phyloP scores from a whole-genome alignment of 2,329 filamentous ascomycete genomes.

The Ceratocystis alfenasii region DNA sequence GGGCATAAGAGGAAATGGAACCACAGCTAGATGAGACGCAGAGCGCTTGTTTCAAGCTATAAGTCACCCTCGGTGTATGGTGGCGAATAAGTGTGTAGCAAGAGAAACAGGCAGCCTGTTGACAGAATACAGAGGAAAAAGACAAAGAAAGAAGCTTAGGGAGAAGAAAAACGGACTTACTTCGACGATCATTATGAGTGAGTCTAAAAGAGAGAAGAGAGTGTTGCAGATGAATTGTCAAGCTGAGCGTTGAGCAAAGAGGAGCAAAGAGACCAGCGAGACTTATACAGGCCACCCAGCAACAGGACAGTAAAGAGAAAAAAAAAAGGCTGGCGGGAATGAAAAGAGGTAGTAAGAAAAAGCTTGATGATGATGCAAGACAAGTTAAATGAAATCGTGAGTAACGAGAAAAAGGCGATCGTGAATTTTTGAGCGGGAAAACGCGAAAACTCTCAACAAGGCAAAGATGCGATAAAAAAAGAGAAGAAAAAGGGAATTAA shows the following conservation, averaged over 20 bases:
- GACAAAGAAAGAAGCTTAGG: constrained; percentile 18
- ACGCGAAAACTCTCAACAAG: background rate
- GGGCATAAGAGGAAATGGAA: background rate
- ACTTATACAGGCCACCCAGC: constrained; percentile 12
- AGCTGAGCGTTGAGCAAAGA: background rate
- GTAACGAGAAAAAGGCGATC: background rate
- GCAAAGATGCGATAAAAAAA: background rate
- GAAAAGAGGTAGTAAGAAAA: constrained; percentile 3
- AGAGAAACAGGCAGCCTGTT: background rate
- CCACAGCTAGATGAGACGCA: background rate
- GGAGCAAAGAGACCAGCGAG: background rate
- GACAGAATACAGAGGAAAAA: background rate
- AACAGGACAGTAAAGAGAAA: background rate
- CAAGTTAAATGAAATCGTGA: constrained; percentile 14
- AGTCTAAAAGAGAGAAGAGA: background rate
- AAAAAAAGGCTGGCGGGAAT: background rate
- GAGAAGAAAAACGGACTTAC: constrained; percentile 24
- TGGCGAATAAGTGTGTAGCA: background rate
- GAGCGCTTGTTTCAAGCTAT: background rate
- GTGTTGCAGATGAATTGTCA: background rate
- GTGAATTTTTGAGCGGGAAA: background rate
- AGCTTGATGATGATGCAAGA: constrained; percentile 18
- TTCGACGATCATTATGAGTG: constrained; percentile 28
- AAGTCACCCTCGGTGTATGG: background rate
- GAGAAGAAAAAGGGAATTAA: background rate